Evolutionary conservation across 345 rosid species (phyloP), one percentile per base, ranked within the genome.

Genomic region (Ailanthus altissimus): DNA sequence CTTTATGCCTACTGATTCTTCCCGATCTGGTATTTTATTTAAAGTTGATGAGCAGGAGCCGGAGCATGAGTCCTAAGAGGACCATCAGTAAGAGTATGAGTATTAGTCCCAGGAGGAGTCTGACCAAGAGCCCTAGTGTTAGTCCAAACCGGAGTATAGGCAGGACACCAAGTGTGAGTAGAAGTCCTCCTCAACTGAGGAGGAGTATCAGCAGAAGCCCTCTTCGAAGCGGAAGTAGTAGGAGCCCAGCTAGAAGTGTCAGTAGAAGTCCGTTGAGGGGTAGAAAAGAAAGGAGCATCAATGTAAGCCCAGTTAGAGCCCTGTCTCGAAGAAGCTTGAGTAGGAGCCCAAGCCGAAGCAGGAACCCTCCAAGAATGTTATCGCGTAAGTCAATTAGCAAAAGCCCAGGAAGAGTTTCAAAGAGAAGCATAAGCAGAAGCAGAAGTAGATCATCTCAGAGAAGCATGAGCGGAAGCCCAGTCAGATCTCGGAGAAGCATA

Each of bases 21-120:
- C 83, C 78, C 78, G 68, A 73, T 83, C 80, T 38, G 74, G 82
- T 86, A 73, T 86, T 83, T 88, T 80, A 89, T 75, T 85, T 75
- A 77, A 84, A 85, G 86, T 82, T 90, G 82, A 82, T 88, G 85
- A 80, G 89, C 94, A 94, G 98, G 92, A 94, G 98, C 83, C 85
- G 94, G 81, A 96, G 97, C 87, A 78, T 86, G 81, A 96, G 93
- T 86, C 94, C 97, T 59, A 89, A 90, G 84, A 92, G 89, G 92
- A 78, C 92, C 65, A 78, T 73, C 70, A 90, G 94, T 88, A 94
- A 88, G 87, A 91, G 96, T 83, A 85, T 80, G 80, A 92, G 97
- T 86, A 84, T 89, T 74, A 96, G 97, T 85, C 97, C 97, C 46
- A 77, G 86, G 77, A 84, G 85, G 86, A 86, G 85, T 83, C 85